Base-by-base conservation (phyloP, 208 protist genomes). In the Tritrichomonas foetus region DNA sequence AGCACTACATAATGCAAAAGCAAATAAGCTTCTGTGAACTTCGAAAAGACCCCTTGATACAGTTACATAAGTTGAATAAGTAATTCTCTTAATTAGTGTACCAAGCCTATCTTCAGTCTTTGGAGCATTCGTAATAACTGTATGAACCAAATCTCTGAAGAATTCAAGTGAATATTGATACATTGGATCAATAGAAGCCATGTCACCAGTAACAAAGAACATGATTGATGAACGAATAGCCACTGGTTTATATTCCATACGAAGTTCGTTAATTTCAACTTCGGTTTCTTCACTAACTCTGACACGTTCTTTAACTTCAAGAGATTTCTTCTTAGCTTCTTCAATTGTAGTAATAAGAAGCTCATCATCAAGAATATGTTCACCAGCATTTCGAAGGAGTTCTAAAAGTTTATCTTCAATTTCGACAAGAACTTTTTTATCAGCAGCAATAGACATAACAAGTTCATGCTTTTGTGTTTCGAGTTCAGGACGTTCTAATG, bases 81-180 rank as follows among this genome's bases (percentile, higher is more conserved):
- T 99, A 41, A 99, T 94, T 93, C 95, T 94, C 14, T 94, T 94
- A 84, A 98, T 97, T 36, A 99, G 96, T 36, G 95, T 95, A 0
- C 95, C 57, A 27, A 99, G 95, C 92, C 98, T 96, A 16, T 95
- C 95, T 33, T 95, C 94, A n/a, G 47, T 39, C 39, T 89, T 49
- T 57, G 78, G 78, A 11, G 47, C 78, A 16, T 64, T 69, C 27
- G 25, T 47, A 64, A 93, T 93, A 33, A 33, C 66, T 22, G n/a
- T 64, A 9, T 75, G 96, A 96, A 99, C 99, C 8, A 99, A 95
- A 25, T 97, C 95, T 80, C 99, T 98, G 96, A 99, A 99, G 3
- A 97, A 97, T 94, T 99, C 98, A 2, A 99, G 96, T 30, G 98
- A 98, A 95, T 99, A 99, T 96, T 99, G 98, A 96, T 99, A 99